Base-by-base conservation (phyloP, 2,329 filamentous ascomycete species). In the Phoma sp. region DNA sequence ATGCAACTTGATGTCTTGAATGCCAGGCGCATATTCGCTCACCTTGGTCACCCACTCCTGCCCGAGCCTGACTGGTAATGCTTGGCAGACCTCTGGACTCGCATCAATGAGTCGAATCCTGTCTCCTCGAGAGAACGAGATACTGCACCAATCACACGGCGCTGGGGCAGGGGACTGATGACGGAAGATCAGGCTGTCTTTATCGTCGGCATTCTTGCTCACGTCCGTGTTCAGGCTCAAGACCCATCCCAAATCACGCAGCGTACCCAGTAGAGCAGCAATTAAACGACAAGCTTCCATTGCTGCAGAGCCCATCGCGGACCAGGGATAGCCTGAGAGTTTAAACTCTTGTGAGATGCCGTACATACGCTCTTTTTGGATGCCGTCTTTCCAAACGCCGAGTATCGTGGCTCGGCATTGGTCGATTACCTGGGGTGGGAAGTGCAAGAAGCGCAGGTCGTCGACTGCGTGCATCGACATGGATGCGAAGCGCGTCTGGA, bases 171-270 rank as follows among this genome's bases (percentile, higher is more conserved):
- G 66, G 15, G 63, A 60, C 49, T 78, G 75, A 29, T 74, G 63
- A 2, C 76, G 61, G 51, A 79, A 77, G 17, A 78, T 48, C 13
- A 79, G 55, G 0, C 74, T 73, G 52, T 78, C 75, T 56, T 72
- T 75, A 51, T 75, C 71, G 5, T 27, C 36, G 25, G 51, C 40
- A 21, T 66, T 73, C 53, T 73, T 76, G 53, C 65, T 73, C 2
- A 75, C 57, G 57, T 77, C 74, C 2, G 76, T 73, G 17, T 65
- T 69, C 4, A 71, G 58, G 31, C 71, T 74, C 31, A 78, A 46
- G 2, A 78, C 68, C 76, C 76, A 78, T 2, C 77, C 77, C 21
- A 63, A 54, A 8, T 60, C 54, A 40, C 70, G 76, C n/a, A 78
- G 55, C 32, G 69, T 56, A 13, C 65, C 67, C 4, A 79, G 56